Percentiles rank a stretch among this genome's conserved stretches.
These are phyloP conservation scores for Chaetomium tenue DNA, from an alignment of 495 filamentous ascomycete genomes.

Conservation along the genomic window DNA sequence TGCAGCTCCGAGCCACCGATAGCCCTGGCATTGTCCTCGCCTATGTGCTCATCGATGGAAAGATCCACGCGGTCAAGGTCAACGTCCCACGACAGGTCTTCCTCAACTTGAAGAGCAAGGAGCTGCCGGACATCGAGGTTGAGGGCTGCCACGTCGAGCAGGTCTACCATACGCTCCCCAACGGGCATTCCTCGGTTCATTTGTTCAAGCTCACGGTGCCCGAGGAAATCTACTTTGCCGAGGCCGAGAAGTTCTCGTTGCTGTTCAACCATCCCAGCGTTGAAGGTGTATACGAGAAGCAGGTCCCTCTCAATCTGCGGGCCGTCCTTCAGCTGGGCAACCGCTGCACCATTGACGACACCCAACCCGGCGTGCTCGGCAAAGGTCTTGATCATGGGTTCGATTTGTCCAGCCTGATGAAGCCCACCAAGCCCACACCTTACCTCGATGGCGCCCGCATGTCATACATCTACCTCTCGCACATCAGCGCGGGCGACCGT, in stretches of 20 bases:
- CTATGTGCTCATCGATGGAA: slow-evolving; percentile 89
- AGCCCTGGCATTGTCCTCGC: slow-evolving; percentile 82
- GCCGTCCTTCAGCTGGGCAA: slow-evolving; percentile 87
- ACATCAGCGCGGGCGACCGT: slow-evolving; percentile 82
- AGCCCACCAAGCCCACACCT: slow-evolving; percentile 60
- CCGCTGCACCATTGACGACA: slow-evolving; percentile 92
- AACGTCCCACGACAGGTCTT: slow-evolving; percentile 87
- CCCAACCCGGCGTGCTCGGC: slow-evolving; percentile 84
- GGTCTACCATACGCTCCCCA: slow-evolving; percentile 85
- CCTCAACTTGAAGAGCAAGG: slow-evolving; percentile 81
- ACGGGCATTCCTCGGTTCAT: slow-evolving; percentile 90
- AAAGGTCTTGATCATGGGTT: slow-evolving; percentile 93
- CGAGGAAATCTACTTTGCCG: slow-evolving; percentile 81
- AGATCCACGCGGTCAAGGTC: slow-evolving; percentile 82
- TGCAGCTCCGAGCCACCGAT: slow-evolving; percentile 79
- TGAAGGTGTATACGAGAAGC: slow-evolving; percentile 94
- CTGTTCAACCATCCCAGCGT: slow-evolving; percentile 91
- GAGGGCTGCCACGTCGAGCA: slow-evolving; percentile 85
- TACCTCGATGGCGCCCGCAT: slow-evolving; percentile 71
- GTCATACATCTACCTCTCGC: slow-evolving; percentile 85
- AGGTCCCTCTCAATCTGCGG: slow-evolving; percentile 77
- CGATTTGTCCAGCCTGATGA: slow-evolving; percentile 72
- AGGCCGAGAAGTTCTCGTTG: slow-evolving; percentile 73
- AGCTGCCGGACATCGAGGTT: slow-evolving; percentile 86
- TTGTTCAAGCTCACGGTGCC: slow-evolving; percentile 89